Evolutionary conservation across 371 early-diverging fungal species (phyloP).

Genomic region (Mortierella sp.): DNA sequence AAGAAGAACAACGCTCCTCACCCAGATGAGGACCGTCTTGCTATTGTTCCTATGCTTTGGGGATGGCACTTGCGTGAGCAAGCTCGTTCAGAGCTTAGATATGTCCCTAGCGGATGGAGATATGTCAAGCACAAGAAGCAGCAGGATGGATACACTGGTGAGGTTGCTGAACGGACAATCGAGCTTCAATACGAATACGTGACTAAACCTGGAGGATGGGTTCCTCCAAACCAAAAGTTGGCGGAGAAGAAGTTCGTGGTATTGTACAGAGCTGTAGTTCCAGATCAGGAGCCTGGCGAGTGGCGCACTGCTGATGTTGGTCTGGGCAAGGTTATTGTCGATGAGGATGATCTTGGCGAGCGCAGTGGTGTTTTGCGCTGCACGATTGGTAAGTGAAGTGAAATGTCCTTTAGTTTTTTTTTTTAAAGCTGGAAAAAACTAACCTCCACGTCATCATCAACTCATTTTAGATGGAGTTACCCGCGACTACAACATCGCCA

Average conservation of each 20-base stretch:
- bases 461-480: constrained; percentile 68
- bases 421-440: background rate
- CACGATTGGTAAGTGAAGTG: constrained; percentile 63
- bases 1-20: constrained; percentile 42
- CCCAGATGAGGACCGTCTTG: constrained; percentile 50
- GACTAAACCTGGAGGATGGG: constrained; percentile 53
- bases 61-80: constrained; percentile 66
- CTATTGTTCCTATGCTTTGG: constrained; percentile 63
- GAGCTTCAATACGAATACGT: constrained; percentile 63
- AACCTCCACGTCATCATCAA: background rate
- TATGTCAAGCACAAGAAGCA: constrained; percentile 67
- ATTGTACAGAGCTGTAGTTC: constrained; percentile 42
- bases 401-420: constrained; percentile 3
- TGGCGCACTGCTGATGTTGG: constrained; percentile 54
- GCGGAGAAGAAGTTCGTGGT: constrained; percentile 56
- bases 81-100: constrained; percentile 63
- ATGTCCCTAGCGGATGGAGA: constrained; percentile 69
- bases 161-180: constrained; percentile 57
- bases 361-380: constrained; percentile 60
- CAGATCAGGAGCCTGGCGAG: constrained; percentile 36
- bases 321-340: constrained; percentile 41
- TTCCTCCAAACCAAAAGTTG: constrained; percentile 58
- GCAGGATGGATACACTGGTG: constrained; percentile 56
- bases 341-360: constrained; percentile 54
- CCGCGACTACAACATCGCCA: constrained; percentile 68